Base-by-base conservation (phyloP, 768 basidiomycete species). In the Suillus occidentalis region DNA sequence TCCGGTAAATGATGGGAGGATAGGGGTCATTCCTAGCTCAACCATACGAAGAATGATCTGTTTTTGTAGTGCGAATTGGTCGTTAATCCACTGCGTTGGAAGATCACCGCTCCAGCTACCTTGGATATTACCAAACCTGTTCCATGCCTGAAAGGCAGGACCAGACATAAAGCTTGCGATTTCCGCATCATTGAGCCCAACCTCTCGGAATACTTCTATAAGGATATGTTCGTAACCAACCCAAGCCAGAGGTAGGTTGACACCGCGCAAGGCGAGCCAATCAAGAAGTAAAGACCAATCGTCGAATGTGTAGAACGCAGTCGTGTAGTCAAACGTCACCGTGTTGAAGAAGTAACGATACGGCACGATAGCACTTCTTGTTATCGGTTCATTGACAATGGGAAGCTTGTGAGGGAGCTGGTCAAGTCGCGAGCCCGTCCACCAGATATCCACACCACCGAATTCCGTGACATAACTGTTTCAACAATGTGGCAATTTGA, bases 161-260 rank as follows among this genome's bases (percentile, higher is more conserved):
- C 79, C 77, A 0, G 80, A 78, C 37, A 80, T 69, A 63, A 80
- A 81, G 6, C 40, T 55, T 5, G 57, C 25, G 39, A 82, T 81
- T 18, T 80, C 78, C 2, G 68, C 60, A 42, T 82, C 76, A 16
- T 63, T 66, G 61, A 81, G 70, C 7, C 81, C 81, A 20, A 70
- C 72, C 37, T 80, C 78, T n/a, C 70, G 73, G 72, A 80, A 77
- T 5, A 78, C 72, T 43, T 80, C 70, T 22, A 76, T 61, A 40
- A 80, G 76, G 61, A 72, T 69, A 66, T 78, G 69, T 69, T 82
- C 80, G 49, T 80, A 78, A 3, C 80, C 80, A 28, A 75, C 75
- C 79, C 79, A 81, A 1, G 80, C 79, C 28, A 81, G 75, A 2
- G 80, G 81, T 4, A 81, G 73, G 69, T 81, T 81, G 61, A 81